Evolutionary conservation across 805 yeast genomes (phyloP).

Genomic region (Starmerella potacharoeniae): DNA sequence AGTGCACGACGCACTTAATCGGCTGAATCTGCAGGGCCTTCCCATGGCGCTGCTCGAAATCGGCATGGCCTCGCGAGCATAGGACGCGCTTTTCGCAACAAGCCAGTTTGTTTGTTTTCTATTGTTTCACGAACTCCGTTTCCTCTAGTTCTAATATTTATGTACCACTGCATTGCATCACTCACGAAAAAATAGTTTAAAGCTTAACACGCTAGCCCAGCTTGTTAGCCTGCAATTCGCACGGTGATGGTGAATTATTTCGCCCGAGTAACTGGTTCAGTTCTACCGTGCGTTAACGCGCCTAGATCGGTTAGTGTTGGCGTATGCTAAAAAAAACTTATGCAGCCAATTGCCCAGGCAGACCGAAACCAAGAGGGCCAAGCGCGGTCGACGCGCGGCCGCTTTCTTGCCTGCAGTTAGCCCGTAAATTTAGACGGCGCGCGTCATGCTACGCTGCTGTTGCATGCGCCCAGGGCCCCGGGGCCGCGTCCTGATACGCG

Average conservation of each 20-base stretch:
- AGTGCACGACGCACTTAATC: not conserved
- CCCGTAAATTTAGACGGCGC: not conserved
- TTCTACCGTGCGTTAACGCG: too few species aligned
- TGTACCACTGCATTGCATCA: not conserved
- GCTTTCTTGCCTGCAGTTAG: too few species aligned
- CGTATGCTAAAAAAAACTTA: too few species aligned
- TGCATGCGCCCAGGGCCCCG: not conserved
- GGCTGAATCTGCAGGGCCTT: not conserved
- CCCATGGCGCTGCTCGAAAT: constrained; percentile 1
- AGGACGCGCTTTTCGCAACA: not conserved
- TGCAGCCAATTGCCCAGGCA: too few species aligned
- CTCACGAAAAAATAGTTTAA: too few species aligned
- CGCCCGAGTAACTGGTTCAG: too few species aligned
- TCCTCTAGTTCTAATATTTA: not conserved
- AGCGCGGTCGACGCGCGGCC: too few species aligned
- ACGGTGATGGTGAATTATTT: too few species aligned
- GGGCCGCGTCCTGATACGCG: not conserved
- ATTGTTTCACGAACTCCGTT: not conserved
- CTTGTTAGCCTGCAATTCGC: too few species aligned
- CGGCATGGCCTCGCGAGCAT: constrained; percentile 1
- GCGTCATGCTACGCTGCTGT: not conserved
- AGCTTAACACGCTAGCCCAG: not conserved
- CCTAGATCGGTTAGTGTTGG: too few species aligned
- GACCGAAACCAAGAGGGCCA: too few species aligned
- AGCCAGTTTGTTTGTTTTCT: not conserved